phyloP scores from a whole-genome alignment of 2,329 filamentous ascomycete species.

The Nemania sp. region DNA sequence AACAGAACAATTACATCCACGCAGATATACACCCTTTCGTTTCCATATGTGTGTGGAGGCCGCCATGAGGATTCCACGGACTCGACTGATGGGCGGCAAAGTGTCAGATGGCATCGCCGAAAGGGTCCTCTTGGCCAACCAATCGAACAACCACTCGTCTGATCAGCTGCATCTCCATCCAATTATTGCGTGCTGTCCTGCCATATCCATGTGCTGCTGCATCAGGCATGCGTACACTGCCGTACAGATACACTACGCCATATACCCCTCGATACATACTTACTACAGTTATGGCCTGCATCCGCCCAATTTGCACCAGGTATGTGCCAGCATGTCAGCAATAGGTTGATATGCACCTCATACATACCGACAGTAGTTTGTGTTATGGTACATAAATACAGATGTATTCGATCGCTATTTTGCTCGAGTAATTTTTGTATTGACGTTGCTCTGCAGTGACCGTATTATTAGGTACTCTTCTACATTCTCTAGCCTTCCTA shows the following conservation, averaged over 20 bases:
- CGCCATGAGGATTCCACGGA: conserved; percentile 30
- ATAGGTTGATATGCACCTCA: conserved; percentile 30
- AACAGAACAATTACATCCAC: neutral
- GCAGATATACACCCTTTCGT: conserved; percentile 8
- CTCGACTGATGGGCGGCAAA: conserved; percentile 38
- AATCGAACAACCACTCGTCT: conserved; percentile 37
- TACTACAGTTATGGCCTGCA: conserved; percentile 25
- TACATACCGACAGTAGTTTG: conserved; percentile 23
- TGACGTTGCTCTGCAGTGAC: conserved; percentile 6
- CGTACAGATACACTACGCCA: neutral
- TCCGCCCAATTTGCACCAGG: conserved; percentile 34
- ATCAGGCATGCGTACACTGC: conserved; percentile 16
- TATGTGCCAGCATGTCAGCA: conserved; percentile 33
- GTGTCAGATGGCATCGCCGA: conserved; percentile 40
- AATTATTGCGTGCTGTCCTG: conserved; percentile 35
- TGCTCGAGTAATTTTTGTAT: conserved; percentile 20
- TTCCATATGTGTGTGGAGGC: conserved; percentile 18
- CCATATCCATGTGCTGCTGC: conserved; percentile 28
- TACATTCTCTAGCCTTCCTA: no score
- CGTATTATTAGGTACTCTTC: neutral
- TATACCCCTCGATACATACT: no score
- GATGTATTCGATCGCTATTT: conserved; percentile 14
- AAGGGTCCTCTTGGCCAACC: conserved; percentile 37
- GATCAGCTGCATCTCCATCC: conserved; percentile 39
- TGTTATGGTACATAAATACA: conserved; percentile 14